A percentile compares a stretch with the other conserved stretches of the same genome.
Conservation (phyloP, 345 rosid species). For the Salix koriyanagi region DNA sequence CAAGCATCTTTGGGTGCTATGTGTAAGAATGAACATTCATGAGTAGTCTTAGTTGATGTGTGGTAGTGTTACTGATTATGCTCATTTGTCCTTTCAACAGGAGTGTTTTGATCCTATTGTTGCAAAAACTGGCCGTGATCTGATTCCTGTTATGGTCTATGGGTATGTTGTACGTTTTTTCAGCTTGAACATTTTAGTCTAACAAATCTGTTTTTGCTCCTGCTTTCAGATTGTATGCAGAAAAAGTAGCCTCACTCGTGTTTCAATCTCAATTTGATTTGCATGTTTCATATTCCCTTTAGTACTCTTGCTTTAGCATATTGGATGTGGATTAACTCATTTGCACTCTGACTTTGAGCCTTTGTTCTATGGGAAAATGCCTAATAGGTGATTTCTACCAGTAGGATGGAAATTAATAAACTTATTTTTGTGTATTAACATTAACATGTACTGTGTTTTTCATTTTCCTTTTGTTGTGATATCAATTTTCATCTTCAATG, state of each 20-base stretch:
- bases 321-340: too few species aligned
- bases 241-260: too few species aligned
- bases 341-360: too few species aligned
- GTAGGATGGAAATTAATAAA: background rate
- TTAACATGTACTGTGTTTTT: background rate
- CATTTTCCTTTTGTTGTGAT: background rate
- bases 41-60: background rate
- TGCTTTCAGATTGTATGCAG: too few species aligned
- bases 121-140: constrained; percentile 86
- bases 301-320: too few species aligned
- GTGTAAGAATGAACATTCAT: background rate
- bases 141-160: constrained; percentile 94
- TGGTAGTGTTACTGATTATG: constrained; percentile 9
- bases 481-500: too few species aligned
- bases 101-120: constrained; percentile 96
- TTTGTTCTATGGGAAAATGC: background rate
- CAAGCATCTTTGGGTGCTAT: too few species aligned
- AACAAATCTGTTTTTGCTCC: too few species aligned
- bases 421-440: background rate
- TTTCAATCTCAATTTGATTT: too few species aligned
- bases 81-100: constrained; percentile 38
- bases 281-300: too few species aligned
- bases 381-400: background rate
- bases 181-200: background rate
- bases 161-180: constrained; percentile 45